Evolutionary conservation across 768 basidiomycete species (phyloP).

Genomic region (Leccinum disarticulatum): DNA sequence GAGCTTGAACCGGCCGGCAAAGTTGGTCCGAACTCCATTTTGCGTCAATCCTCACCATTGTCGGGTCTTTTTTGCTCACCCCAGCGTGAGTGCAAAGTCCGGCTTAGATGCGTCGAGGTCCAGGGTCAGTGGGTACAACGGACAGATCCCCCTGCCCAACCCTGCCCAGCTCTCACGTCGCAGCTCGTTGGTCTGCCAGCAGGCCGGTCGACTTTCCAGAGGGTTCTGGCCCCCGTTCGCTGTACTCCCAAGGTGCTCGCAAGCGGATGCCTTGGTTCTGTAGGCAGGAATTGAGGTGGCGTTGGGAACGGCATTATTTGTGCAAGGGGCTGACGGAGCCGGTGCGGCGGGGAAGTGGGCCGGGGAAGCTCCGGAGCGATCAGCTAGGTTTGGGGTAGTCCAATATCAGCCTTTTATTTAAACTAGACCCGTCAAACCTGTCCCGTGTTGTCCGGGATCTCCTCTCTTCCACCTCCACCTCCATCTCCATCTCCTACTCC

Average conservation of each 20-base stretch:
- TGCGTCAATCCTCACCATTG: background rate
- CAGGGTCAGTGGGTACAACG: background rate
- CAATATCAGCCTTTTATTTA: background rate
- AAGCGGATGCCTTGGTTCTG: background rate
- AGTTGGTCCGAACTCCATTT: background rate
- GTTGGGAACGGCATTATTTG: background rate
- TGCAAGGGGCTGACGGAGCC: background rate
- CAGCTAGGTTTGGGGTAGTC: constrained; percentile 23
- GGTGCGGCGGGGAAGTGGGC: constrained; percentile 1
- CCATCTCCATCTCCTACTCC: background rate
- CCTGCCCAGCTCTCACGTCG: constrained; percentile 1
- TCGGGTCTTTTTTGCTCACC: background rate
- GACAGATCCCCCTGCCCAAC: constrained; percentile 2
- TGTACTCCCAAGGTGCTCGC: background rate
- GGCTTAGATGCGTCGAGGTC: background rate
- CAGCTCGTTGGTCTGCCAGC: background rate
- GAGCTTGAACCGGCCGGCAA: background rate
- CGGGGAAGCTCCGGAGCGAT: constrained; percentile 13
- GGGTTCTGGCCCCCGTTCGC: background rate
- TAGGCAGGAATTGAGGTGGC: constrained; percentile 11
- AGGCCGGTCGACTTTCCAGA: background rate
- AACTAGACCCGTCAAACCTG: background rate
- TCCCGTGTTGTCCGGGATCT: constrained; percentile 7
- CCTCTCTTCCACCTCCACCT: background rate
- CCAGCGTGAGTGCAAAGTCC: background rate